phyloP scores from a whole-genome alignment of 352 stramenopile species.

The Pythium brachiatum region DNA sequence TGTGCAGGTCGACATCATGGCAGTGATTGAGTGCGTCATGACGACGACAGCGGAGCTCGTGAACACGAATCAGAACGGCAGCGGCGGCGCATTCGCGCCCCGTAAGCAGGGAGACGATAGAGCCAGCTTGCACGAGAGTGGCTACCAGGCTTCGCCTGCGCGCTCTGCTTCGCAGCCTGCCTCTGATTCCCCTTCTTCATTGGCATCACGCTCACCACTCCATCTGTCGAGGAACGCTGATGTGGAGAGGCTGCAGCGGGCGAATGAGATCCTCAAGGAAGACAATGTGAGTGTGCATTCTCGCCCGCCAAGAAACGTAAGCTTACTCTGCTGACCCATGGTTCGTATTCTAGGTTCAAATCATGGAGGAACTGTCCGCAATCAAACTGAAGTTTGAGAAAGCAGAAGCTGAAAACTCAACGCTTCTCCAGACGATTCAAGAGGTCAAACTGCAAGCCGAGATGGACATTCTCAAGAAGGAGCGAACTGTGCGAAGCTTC shows the following conservation, averaged over 20 bases:
- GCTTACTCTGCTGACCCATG: not conserved
- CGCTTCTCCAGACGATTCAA: slow-evolving; percentile 33
- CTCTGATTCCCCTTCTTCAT: slow-evolving; percentile 7
- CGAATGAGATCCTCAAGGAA: slow-evolving; percentile 60
- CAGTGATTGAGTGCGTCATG: slow-evolving; percentile 58
- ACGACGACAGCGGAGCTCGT: slow-evolving; percentile 8
- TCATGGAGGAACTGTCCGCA: slow-evolving; percentile 33
- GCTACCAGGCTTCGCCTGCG: not conserved
- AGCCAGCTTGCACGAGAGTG: not conserved
- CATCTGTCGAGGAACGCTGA: slow-evolving; percentile 50
- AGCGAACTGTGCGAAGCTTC: slow-evolving; percentile 41
- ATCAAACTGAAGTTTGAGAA: slow-evolving; percentile 24
- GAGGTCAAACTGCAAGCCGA: slow-evolving; percentile 41
- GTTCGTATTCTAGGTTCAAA: slow-evolving; percentile 31
- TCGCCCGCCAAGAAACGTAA: too few relatives aligned
- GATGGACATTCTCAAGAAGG: slow-evolving; percentile 54
- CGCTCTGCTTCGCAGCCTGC: not conserved
- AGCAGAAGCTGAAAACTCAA: slow-evolving; percentile 29
- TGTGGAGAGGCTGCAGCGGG: slow-evolving; percentile 40
- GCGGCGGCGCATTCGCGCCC: not conserved
- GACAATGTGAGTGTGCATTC: slow-evolving; percentile 44
- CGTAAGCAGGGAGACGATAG: not conserved
- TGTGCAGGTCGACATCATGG: slow-evolving; percentile 64
- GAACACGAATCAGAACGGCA: slow-evolving; percentile 2
- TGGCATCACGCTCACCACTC: slow-evolving; percentile 26